Percentiles rank a stretch among this genome's conserved stretches.
Evolutionary conservation across 257 asterid species (phyloP).

Genomic region (Solanum bulbocastanum): DNA sequence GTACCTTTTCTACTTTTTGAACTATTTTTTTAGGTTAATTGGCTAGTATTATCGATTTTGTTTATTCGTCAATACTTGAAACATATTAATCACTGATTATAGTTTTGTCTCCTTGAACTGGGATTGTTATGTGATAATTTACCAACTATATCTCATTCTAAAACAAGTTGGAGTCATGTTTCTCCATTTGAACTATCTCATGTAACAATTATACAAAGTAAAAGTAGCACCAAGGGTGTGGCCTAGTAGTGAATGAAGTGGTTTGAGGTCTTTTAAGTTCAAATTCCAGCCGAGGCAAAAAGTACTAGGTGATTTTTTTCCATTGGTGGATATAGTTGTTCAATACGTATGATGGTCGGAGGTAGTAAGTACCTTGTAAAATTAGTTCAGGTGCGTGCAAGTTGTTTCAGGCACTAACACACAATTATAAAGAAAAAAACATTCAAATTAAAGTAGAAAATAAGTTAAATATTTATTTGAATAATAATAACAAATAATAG

Average conservation of each 20-base stretch:
- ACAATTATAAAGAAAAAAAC: background rate
- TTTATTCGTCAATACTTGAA: background rate
- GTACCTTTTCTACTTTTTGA: conserved; percentile 16
- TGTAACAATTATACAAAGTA: background rate
- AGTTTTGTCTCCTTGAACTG: background rate
- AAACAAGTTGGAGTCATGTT: background rate
- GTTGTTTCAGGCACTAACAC: background rate
- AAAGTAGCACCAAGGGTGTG: background rate
- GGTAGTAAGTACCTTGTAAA: background rate
- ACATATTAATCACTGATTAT: background rate
- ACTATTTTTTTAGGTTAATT: background rate
- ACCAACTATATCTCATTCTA: background rate
- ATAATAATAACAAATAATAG: background rate
- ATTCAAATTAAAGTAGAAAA: background rate
- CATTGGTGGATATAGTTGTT: background rate
- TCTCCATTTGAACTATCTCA: background rate
- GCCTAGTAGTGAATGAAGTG: background rate
- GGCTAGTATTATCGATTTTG: background rate
- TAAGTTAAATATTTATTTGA: background rate
- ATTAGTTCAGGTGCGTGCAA: background rate
- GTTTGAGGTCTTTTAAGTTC: background rate
- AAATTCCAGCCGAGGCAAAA: background rate
- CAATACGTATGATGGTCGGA: background rate
- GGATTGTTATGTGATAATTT: background rate
- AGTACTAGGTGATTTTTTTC: background rate